Conservation (phyloP, 805 yeast species). For the Saccharomyces eubayanus region DNA sequence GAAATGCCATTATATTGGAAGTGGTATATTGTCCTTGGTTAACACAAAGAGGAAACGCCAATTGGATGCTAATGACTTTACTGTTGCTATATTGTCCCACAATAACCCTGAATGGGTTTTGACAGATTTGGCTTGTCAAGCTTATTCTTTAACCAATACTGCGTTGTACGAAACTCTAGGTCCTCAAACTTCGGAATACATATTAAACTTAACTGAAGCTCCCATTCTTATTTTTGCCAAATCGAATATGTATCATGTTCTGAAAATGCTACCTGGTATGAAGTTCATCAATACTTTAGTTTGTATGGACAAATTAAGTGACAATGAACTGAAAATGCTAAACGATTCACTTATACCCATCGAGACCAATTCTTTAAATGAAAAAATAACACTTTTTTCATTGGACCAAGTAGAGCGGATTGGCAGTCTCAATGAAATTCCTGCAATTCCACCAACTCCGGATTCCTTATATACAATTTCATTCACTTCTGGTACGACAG, state of each 20-base stretch:
- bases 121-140: slow-evolving; percentile 58
- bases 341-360: slow-evolving; percentile 23
- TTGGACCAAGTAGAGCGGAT: slow-evolving; percentile 36
- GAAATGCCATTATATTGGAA: slow-evolving; percentile 42
- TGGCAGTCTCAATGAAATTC: slow-evolving; percentile 37
- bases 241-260: slow-evolving; percentile 40
- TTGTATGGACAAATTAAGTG: slow-evolving; percentile 42
- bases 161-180: slow-evolving; percentile 53
- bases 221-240: slow-evolving; percentile 53
- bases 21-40: slow-evolving; percentile 45
- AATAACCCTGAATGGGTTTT: slow-evolving; percentile 64
- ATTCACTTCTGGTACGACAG: slow-evolving; percentile 72
- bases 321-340: slow-evolving; percentile 29
- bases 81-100: slow-evolving; percentile 47
- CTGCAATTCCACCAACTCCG: slow-evolving; percentile 42
- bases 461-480: slow-evolving; percentile 52
- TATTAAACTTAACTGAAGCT: slow-evolving; percentile 50
- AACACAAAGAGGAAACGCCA: slow-evolving; percentile 29
- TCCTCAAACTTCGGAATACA: slow-evolving; percentile 53
- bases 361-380: slow-evolving; percentile 25
- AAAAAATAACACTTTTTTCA: slow-evolving; percentile 35
- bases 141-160: slow-evolving; percentile 47
- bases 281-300: slow-evolving; percentile 42
- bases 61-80: slow-evolving; percentile 34
- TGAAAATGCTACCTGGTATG: slow-evolving; percentile 38